phyloP scores from a whole-genome alignment of 129 eudicot genomes.

The Pulicaria dysenterica region DNA sequence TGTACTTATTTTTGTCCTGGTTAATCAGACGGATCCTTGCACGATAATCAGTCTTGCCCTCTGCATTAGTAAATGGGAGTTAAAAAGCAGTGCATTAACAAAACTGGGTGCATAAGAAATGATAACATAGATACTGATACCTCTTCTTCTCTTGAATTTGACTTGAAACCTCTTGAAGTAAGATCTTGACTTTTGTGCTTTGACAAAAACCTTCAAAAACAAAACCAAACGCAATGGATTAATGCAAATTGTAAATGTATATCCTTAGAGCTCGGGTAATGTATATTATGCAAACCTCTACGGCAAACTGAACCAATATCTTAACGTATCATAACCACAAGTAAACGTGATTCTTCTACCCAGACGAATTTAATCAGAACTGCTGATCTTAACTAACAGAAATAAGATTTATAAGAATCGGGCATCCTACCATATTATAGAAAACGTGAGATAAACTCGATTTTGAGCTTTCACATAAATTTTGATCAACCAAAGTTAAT shows the following conservation, averaged over 20 bases:
- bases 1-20: constrained; percentile 58
- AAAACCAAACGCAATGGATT: background rate
- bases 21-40: constrained; percentile 53
- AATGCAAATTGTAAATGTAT: constrained; percentile 28
- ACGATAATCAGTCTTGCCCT: constrained; percentile 59
- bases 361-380: too few species aligned
- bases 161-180: constrained; percentile 59
- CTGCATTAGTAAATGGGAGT: constrained; percentile 23
- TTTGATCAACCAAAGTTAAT: too few species aligned
- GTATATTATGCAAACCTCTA: too few species aligned
- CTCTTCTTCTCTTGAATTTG: constrained; percentile 58
- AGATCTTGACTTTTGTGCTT: constrained; percentile 45
- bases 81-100: background rate
- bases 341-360: too few species aligned
- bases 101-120: background rate
- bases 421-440: background rate
- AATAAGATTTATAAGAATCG: too few species aligned
- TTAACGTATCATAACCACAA: too few species aligned
- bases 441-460: constrained; percentile 34
- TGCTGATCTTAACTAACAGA: too few species aligned
- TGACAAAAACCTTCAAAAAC: constrained; percentile 35
- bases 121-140: constrained; percentile 23
- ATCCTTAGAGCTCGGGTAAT: background rate
- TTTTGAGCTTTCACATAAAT: background rate
- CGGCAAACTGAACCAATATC: too few species aligned